These are phyloP conservation scores for Myxozyma monticola DNA, from an alignment of 805 yeast species.

Conservation along the genomic window DNA sequence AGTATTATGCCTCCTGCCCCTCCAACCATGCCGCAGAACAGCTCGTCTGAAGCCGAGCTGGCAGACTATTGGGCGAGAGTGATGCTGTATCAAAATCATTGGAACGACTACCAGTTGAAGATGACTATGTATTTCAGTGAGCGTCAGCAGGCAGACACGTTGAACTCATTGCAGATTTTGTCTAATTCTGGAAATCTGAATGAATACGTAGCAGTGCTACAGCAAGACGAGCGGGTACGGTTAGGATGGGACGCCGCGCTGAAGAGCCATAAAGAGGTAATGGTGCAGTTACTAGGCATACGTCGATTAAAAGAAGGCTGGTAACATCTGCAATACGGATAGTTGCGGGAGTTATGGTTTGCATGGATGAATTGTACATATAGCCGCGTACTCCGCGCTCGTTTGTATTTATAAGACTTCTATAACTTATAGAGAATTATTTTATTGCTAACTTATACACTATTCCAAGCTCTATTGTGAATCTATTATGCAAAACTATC, in stretches of 20 bases:
- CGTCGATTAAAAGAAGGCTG: constrained; percentile 24
- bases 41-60: constrained; percentile 21
- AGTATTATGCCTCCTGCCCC: constrained; percentile 32
- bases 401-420: too few relatives aligned
- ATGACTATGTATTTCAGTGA: constrained; percentile 32
- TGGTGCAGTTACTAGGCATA: constrained; percentile 20
- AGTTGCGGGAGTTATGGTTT: neutral
- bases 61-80: constrained; percentile 26
- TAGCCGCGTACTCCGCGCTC: too few relatives aligned
- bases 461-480: neutral
- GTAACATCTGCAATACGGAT: neutral
- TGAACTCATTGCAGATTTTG: constrained; percentile 18
- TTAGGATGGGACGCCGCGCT: constrained; percentile 29
- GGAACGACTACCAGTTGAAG: constrained; percentile 33
- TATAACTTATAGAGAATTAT: neutral
- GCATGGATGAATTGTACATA: too few relatives aligned
- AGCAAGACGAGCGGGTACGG: constrained; percentile 33
- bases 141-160: constrained; percentile 32
- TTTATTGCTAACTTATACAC: neutral
- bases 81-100: constrained; percentile 26
- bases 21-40: constrained; percentile 26
- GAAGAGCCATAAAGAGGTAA: constrained; percentile 25
- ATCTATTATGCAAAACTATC: neutral
- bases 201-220: constrained; percentile 32
- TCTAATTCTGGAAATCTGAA: constrained; percentile 14